These are phyloP conservation scores for Ophiostoma perfectum DNA, from an alignment of 2,329 filamentous ascomycete genomes.

Conservation along the genomic window DNA sequence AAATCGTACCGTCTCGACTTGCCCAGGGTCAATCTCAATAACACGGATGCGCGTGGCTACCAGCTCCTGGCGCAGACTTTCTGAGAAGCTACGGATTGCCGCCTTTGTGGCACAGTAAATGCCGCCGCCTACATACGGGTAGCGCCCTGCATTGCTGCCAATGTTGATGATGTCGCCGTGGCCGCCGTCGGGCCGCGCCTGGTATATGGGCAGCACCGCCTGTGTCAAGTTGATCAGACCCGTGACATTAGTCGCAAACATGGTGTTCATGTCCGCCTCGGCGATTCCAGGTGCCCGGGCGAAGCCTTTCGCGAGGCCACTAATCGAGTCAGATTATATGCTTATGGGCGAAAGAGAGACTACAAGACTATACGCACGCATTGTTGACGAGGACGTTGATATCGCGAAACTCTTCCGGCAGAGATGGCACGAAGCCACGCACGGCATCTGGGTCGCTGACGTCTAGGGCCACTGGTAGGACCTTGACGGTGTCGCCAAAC, in stretches of 20 bases:
- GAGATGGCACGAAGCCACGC: slow-evolving; percentile 59
- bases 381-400: slow-evolving; percentile 94
- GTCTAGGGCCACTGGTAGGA: slow-evolving; percentile 78
- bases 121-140: slow-evolving; percentile 75
- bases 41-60: slow-evolving; percentile 74
- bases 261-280: slow-evolving; percentile 73
- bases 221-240: slow-evolving; percentile 97
- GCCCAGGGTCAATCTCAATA: slow-evolving; percentile 85
- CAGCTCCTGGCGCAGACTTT: slow-evolving; percentile 74
- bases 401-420: slow-evolving; percentile 77
- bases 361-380: slow-evolving; percentile 57
- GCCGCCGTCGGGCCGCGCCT: slow-evolving; percentile 62
- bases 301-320: slow-evolving; percentile 82
- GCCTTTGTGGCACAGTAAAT: slow-evolving; percentile 95
- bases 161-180: slow-evolving; percentile 92
- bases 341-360: not conserved
- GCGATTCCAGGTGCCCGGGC: slow-evolving; percentile 79
- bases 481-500: slow-evolving; percentile 78
- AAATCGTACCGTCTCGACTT: slow-evolving; percentile 68
- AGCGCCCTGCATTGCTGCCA: slow-evolving; percentile 80
- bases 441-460: slow-evolving; percentile 75
- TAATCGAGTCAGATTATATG: slow-evolving; percentile 33
- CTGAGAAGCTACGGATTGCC: slow-evolving; percentile 78
- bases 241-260: slow-evolving; percentile 91
- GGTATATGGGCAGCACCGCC: slow-evolving; percentile 79